A percentile compares a stretch with the other conserved stretches of the same genome.
Evolutionary conservation across 257 asterid species (phyloP).

Genomic region (Solanum infundibuliforme): DNA sequence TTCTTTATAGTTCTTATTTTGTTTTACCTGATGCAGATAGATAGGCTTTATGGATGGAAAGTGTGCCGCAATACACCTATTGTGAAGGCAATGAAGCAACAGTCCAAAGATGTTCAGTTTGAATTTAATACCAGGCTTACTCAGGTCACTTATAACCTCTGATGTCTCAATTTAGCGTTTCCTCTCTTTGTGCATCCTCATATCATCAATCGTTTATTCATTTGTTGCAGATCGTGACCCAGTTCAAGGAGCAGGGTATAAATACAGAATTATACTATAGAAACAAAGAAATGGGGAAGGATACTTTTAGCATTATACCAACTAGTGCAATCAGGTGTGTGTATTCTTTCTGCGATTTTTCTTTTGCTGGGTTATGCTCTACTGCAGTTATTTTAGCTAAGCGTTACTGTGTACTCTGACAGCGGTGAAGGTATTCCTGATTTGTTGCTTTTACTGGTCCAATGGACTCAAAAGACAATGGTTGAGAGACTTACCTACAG

Average conservation of each 20-base stretch:
- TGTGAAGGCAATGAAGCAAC: slow-evolving; percentile 67
- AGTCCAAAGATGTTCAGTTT: slow-evolving; percentile 55
- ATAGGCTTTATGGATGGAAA: slow-evolving; percentile 86
- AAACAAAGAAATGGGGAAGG: slow-evolving; percentile 77
- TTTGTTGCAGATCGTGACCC: slow-evolving; percentile 46
- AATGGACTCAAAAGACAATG: slow-evolving; percentile 92
- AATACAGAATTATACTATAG: slow-evolving; percentile 84
- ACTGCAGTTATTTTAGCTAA: not conserved
- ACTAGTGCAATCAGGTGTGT: slow-evolving; percentile 92
- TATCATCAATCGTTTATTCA: not conserved
- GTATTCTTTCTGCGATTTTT: not conserved
- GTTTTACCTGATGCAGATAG: slow-evolving; percentile 40
- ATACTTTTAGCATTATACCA: slow-evolving; percentile 77
- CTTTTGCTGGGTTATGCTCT: not conserved
- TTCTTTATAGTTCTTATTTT: not conserved
- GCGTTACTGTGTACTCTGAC: not conserved
- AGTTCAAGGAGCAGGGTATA: slow-evolving; percentile 89
- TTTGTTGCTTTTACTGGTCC: slow-evolving; percentile 59
- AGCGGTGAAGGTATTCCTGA: slow-evolving; percentile 99
- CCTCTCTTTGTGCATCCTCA: not conserved
- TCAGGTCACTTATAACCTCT: slow-evolving; percentile 28
- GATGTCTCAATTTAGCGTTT: not conserved
- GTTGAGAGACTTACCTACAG: slow-evolving; percentile 5
- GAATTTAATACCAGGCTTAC: slow-evolving; percentile 67
- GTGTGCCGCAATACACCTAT: slow-evolving; percentile 73